Conservation (phyloP, 805 yeast species). For the Starmerella potacharoeniae region DNA sequence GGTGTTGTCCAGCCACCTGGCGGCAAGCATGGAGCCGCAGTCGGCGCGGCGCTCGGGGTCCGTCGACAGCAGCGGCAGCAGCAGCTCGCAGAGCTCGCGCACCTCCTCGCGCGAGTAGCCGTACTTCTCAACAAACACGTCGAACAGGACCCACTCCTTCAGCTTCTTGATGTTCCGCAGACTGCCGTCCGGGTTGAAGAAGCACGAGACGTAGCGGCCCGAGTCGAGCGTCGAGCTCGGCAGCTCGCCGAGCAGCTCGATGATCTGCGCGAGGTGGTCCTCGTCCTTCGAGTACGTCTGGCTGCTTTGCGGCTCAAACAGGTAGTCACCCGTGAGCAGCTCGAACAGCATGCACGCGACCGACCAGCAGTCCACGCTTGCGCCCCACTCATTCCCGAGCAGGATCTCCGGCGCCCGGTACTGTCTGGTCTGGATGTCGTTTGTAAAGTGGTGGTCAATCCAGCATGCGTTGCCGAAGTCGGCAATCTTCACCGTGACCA, state of each 20-base stretch:
- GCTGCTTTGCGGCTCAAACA: conserved; percentile 69
- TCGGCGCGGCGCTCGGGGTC: conserved; percentile 80
- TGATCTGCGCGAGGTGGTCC: conserved; percentile 91
- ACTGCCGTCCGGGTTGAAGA: conserved; percentile 56
- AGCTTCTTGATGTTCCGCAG: conserved; percentile 67
- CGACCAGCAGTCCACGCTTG: conserved; percentile 94
- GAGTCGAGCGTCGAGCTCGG: conserved; percentile 47
- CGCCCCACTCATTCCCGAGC: conserved; percentile 82
- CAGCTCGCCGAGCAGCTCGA: conserved; percentile 64
- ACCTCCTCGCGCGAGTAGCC: conserved; percentile 60
- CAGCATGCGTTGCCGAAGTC: conserved; percentile 91
- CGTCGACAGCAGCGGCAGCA: conserved; percentile 68
- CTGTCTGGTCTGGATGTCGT: conserved; percentile 85
- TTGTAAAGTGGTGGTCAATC: conserved; percentile 66
- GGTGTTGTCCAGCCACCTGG: conserved; percentile 52
- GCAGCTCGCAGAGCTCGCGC: conserved; percentile 58
- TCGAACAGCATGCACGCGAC: conserved; percentile 85
- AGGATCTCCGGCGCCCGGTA: conserved; percentile 85
- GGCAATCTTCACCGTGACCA: conserved; percentile 74
- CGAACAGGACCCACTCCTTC: conserved; percentile 79
- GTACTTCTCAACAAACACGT: conserved; percentile 78
- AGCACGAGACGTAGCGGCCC: conserved; percentile 50
- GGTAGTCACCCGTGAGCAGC: conserved; percentile 82
- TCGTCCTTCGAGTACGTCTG: conserved; percentile 71
- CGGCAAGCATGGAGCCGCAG: conserved; percentile 92